Evolutionary conservation across 768 basidiomycete species (phyloP).

Genomic region (Tylopilus subfusipes): DNA sequence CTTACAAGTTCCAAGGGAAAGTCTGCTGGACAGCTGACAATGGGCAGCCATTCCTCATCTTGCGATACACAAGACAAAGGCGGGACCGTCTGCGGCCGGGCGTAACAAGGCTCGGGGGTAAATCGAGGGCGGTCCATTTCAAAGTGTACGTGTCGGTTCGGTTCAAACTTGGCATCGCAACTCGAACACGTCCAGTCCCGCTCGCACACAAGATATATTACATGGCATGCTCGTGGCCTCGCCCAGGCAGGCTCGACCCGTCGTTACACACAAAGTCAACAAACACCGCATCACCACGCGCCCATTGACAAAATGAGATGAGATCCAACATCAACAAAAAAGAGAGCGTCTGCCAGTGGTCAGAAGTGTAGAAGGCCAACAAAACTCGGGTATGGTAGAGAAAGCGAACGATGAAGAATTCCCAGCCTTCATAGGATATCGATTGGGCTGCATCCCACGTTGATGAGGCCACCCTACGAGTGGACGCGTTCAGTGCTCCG

Average conservation of each 20-base stretch:
- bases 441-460: constrained; percentile 24
- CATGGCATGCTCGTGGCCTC: constrained; percentile 2
- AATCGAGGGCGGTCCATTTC: constrained; percentile 22
- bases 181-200: constrained; percentile 10
- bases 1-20: constrained; percentile 45
- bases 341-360: constrained; percentile 19
- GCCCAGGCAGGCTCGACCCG: neutral
- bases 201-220: constrained; percentile 18
- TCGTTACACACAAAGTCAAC: constrained; percentile 5
- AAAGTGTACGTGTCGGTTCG: neutral
- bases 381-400: constrained; percentile 10
- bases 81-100: neutral
- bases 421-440: constrained; percentile 4
- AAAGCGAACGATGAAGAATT: constrained; percentile 19
- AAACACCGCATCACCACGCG: constrained; percentile 11
- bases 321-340: constrained; percentile 23
- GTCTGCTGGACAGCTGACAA: constrained; percentile 40
- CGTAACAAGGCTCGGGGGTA: constrained; percentile 20
- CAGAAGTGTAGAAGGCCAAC: constrained; percentile 14
- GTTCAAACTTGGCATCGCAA: neutral
- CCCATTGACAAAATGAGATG: constrained; percentile 15
- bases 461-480: constrained; percentile 24
- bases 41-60: constrained; percentile 28
- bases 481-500: neutral
- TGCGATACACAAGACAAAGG: neutral